Evolutionary conservation across 2,329 filamentous ascomycete genomes (phyloP).

Genomic region (Aspergillus vadensis): DNA sequence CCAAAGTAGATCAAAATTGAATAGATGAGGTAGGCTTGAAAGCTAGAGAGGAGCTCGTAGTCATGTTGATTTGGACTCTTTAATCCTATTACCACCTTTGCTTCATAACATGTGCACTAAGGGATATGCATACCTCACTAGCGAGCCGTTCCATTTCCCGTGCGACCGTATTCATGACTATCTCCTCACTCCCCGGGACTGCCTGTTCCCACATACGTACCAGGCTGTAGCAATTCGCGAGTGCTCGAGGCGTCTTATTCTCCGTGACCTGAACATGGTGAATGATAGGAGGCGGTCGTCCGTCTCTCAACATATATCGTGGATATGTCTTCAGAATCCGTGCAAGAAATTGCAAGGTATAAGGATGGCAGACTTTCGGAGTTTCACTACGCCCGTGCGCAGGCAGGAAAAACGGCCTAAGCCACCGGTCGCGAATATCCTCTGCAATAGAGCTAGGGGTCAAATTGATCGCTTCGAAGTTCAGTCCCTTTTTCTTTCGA

Average conservation of each 20-base stretch:
- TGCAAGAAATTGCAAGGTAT: slow-evolving; percentile 28
- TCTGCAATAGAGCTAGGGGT: neutral
- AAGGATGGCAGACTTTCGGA: slow-evolving; percentile 25
- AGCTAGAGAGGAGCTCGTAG: slow-evolving; percentile 44
- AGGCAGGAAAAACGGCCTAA: slow-evolving; percentile 26
- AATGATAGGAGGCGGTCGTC: slow-evolving; percentile 27
- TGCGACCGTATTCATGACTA: slow-evolving; percentile 24
- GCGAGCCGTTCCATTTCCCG: slow-evolving; percentile 29
- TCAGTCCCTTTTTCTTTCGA: too few relatives aligned
- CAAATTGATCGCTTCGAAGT: too few relatives aligned
- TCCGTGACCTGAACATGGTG: slow-evolving; percentile 24
- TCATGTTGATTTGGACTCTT: neutral
- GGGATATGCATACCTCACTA: slow-evolving; percentile 15
- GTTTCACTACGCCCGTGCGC: slow-evolving; percentile 20
- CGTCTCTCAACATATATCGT: slow-evolving; percentile 20
- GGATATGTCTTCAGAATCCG: slow-evolving; percentile 31
- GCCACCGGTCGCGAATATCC: slow-evolving; percentile 33
- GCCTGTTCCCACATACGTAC: slow-evolving; percentile 32
- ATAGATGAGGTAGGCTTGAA: slow-evolving; percentile 60
- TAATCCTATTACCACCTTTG: neutral
- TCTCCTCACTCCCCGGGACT: slow-evolving; percentile 28
- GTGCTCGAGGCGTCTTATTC: slow-evolving; percentile 12
- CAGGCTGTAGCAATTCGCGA: slow-evolving; percentile 32
- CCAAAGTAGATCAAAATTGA: slow-evolving; percentile 53
- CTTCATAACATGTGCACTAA: too few relatives aligned